Evolutionary conservation across 352 stramenopile genomes (phyloP).

Genomic region (Phytopythium oedochilum): DNA sequence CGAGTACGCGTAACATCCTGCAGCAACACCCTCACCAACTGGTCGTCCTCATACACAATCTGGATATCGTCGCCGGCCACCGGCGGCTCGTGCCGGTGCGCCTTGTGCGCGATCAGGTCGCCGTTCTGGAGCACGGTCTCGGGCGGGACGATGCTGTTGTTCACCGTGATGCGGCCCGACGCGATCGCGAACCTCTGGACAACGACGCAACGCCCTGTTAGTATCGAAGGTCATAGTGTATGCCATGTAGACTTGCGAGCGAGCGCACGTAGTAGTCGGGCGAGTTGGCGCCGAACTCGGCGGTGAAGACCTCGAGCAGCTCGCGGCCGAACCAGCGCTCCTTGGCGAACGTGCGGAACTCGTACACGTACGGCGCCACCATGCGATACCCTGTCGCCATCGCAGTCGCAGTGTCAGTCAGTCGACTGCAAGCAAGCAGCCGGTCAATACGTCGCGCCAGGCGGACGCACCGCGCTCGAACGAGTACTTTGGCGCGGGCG

Average conservation of each 20-base stretch:
- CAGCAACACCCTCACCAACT: constrained; percentile 52
- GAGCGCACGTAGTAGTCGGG: constrained; percentile 80
- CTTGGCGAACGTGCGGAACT: constrained; percentile 95
- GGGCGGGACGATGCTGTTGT: constrained; percentile 68
- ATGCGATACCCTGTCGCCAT: constrained; percentile 60
- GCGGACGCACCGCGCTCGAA: constrained; percentile 40
- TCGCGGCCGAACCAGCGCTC: constrained; percentile 90
- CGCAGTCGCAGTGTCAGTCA: constrained; percentile 5
- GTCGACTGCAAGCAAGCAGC: too few species aligned
- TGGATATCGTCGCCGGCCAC: constrained; percentile 80
- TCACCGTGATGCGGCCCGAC: constrained; percentile 93
- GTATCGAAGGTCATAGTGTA: too few species aligned
- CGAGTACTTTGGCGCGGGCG: constrained; percentile 46
- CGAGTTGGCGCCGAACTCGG: constrained; percentile 81
- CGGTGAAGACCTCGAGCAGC: constrained; percentile 90
- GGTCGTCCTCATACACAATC: constrained; percentile 75
- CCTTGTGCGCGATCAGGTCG: constrained; percentile 93
- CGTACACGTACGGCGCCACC: constrained; percentile 94
- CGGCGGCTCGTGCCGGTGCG: constrained; percentile 96
- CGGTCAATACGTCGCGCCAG: too few species aligned
- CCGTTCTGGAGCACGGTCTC: constrained; percentile 88
- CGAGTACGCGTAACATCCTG: background rate
- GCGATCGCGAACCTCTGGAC: constrained; percentile 87
- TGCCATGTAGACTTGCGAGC: too few species aligned
- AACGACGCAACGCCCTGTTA: too few species aligned